Conservation (phyloP, 1,139 yeast genomes). For the Magnusiomyces magnusii region DNA sequence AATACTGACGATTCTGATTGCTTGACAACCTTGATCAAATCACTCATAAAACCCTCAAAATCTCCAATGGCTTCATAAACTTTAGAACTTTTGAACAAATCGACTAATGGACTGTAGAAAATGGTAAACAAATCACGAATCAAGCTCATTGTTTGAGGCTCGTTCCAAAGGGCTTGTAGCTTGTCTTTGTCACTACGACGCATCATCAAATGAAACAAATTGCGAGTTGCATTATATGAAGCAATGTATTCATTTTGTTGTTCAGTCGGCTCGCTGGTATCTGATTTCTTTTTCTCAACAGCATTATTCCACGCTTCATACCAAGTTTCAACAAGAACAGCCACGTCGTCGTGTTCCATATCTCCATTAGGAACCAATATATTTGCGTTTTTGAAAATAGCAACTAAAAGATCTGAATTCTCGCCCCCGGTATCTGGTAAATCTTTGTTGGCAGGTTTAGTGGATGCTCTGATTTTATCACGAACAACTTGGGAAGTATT, state of each 20-base stretch:
- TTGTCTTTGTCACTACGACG: constrained; percentile 69
- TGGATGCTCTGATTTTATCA: constrained; percentile 7
- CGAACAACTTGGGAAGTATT: constrained; percentile 17
- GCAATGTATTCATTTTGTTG: constrained; percentile 21
- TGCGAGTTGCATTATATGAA: constrained; percentile 46
- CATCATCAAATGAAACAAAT: constrained; percentile 55
- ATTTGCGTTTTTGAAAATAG: constrained; percentile 23
- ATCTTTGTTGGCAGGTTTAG: background rate
- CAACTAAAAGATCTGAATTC: constrained; percentile 24
- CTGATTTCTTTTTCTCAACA: constrained; percentile 17
- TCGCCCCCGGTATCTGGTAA: constrained; percentile 10
- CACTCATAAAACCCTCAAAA: constrained; percentile 65
- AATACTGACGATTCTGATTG: constrained; percentile 43
- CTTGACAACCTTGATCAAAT: constrained; percentile 49
- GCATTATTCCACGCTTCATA: constrained; percentile 37
- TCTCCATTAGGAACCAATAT: constrained; percentile 3
- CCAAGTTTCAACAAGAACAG: constrained; percentile 25
- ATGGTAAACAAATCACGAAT: constrained; percentile 66
- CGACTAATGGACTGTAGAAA: constrained; percentile 78
- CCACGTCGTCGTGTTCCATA: constrained; percentile 5
- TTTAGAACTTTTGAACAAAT: constrained; percentile 66
- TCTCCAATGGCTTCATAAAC: constrained; percentile 69
- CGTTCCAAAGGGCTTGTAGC: constrained; percentile 73
- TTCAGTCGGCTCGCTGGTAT: constrained; percentile 11
- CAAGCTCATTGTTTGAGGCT: constrained; percentile 65